These are phyloP conservation scores for Lactifluus subvellereus DNA, from an alignment of 768 basidiomycete genomes.

Conservation along the genomic window DNA sequence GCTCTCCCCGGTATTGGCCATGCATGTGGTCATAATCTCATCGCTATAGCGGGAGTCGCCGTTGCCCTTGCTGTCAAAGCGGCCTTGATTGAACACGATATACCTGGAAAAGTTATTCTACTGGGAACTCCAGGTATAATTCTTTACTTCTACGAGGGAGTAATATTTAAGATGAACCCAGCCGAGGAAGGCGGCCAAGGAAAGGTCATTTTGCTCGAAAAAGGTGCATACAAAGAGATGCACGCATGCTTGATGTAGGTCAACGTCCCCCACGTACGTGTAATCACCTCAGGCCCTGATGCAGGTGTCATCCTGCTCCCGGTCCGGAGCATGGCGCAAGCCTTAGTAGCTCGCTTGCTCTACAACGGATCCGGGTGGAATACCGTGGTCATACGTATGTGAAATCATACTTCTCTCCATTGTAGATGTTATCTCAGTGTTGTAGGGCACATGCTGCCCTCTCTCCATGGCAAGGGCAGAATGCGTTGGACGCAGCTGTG, in stretches of 20 bases:
- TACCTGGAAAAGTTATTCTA: slow-evolving; percentile 62
- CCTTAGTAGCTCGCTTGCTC: slow-evolving; percentile 56
- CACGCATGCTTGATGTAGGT: slow-evolving; percentile 68
- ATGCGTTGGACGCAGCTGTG: slow-evolving; percentile 84
- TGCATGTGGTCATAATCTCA: slow-evolving; percentile 80
- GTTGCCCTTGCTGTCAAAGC: slow-evolving; percentile 64
- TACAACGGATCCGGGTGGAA: slow-evolving; percentile 55
- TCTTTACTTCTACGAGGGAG: background rate
- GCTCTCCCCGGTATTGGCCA: slow-evolving; percentile 44
- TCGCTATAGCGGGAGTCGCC: slow-evolving; percentile 69
- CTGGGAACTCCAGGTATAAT: slow-evolving; percentile 70
- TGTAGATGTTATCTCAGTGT: background rate
- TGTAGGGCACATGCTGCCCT: slow-evolving; percentile 68
- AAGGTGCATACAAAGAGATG: slow-evolving; percentile 71
- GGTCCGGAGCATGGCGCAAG: slow-evolving; percentile 67
- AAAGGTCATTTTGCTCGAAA: slow-evolving; percentile 62
- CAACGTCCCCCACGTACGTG: background rate
- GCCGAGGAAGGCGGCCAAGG: slow-evolving; percentile 78
- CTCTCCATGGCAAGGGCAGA: slow-evolving; percentile 80
- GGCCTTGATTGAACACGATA: slow-evolving; percentile 53
- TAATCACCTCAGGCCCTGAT: background rate
- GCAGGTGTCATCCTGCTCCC: slow-evolving; percentile 77
- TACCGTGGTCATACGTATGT: slow-evolving; percentile 68
- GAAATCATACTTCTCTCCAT: background rate
- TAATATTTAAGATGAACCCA: slow-evolving; percentile 26